phyloP scores from a whole-genome alignment of 257 asterid species.

The Nemophila menziesii region DNA sequence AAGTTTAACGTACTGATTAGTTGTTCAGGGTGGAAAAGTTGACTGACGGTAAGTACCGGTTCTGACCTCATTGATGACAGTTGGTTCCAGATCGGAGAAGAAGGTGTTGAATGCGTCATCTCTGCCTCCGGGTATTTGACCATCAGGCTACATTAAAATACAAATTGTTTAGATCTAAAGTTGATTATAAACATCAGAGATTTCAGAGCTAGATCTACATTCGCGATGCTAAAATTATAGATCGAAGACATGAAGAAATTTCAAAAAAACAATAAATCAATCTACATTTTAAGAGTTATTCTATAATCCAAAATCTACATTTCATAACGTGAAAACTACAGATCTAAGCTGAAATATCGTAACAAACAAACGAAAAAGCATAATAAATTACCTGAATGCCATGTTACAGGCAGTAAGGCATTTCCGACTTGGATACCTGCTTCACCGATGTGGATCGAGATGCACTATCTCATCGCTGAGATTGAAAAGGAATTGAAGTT shows the following conservation, averaged over 20 bases:
- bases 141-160: neutral
- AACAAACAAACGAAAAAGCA: neutral
- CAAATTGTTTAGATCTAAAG: neutral
- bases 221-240: neutral
- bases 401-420: conserved; percentile 1
- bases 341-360: neutral
- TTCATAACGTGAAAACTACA: neutral
- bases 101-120: conserved; percentile 2
- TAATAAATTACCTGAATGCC: neutral
- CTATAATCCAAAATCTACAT: no score
- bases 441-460: conserved; percentile 1
- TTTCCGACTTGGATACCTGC: conserved; percentile 3
- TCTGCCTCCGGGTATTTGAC: neutral
- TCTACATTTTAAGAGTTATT: neutral
- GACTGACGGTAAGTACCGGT: conserved; percentile 3
- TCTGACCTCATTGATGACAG: no score
- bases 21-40: conserved; percentile 87
- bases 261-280: neutral
- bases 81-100: no score
- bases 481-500: no score
- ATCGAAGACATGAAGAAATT: no score
- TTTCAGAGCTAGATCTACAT: neutral
- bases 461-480: neutral
- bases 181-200: neutral
- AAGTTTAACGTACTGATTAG: conserved; percentile 71